Evolutionary conservation across 176 grass and related monocot species (phyloP).

Genomic region (Carex kokanica): DNA sequence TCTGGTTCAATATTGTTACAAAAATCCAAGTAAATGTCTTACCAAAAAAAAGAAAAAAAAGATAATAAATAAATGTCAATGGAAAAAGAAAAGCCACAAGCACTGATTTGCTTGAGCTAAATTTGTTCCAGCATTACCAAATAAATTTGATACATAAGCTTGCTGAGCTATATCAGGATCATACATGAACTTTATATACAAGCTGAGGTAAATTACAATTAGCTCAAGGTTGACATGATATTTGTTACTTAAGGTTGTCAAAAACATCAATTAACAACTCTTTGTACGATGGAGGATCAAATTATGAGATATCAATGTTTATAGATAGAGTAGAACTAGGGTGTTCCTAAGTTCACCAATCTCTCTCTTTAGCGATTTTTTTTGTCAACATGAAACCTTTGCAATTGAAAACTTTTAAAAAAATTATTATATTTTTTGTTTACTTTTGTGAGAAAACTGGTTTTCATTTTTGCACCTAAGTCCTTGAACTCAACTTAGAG

Average conservation of each 20-base stretch:
- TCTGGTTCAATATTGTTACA: background rate
- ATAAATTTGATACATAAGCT: background rate
- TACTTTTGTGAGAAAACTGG: too few species aligned
- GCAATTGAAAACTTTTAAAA: too few species aligned
- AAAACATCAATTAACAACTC: background rate
- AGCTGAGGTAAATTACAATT: background rate
- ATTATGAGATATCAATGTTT: too few species aligned
- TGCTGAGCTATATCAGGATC: background rate
- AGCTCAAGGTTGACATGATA: background rate
- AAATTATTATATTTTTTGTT: too few species aligned
- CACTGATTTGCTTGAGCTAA: background rate
- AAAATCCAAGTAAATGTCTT: background rate
- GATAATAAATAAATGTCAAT: background rate
- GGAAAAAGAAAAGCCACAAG: background rate
- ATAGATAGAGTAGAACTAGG: too few species aligned
- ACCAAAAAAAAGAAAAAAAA: background rate
- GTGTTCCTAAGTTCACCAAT: too few species aligned
- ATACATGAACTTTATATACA: background rate
- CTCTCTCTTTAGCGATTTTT: too few species aligned
- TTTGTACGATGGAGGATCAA: too few species aligned
- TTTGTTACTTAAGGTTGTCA: background rate
- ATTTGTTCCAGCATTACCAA: background rate
- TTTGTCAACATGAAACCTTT: too few species aligned
- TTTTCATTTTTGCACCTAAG: too few species aligned
- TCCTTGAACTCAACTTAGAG: too few species aligned